phyloP scores from a whole-genome alignment of 768 basidiomycete species.

The Zangia roseola region DNA sequence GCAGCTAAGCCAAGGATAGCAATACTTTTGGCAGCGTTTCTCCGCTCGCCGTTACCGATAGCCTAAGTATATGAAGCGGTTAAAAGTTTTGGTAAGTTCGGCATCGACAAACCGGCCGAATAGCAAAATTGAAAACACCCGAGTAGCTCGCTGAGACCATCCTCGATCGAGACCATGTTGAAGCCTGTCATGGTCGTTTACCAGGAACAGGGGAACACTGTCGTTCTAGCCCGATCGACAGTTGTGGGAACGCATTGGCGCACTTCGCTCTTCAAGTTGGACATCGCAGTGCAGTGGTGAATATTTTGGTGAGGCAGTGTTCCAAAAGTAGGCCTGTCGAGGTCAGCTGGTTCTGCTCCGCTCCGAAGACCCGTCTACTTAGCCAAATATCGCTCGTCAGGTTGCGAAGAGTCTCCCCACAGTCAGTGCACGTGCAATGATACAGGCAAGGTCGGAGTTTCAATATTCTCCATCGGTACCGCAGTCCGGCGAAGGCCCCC shows the following conservation, averaged over 20 bases:
- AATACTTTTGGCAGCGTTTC: background rate
- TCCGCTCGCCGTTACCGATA: background rate
- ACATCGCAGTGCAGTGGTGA: no score
- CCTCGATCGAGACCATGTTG: background rate
- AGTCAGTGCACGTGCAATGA: no score
- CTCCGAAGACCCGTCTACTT: no score
- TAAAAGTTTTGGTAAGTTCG: background rate
- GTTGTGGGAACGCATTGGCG: background rate
- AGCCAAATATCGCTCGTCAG: no score
- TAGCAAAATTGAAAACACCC: background rate
- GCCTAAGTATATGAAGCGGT: background rate
- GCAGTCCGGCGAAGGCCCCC: no score
- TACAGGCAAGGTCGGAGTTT: constrained; percentile 1
- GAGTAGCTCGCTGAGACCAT: background rate
- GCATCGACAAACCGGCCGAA: background rate
- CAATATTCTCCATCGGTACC: background rate
- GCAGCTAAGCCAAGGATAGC: background rate
- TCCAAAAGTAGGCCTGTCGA: no score
- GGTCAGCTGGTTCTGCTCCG: no score
- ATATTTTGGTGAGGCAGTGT: no score
- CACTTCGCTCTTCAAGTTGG: background rate
- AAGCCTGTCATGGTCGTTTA: constrained; percentile 2
- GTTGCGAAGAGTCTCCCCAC: no score
- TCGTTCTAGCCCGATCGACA: background rate
- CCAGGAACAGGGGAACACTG: background rate